Percentiles rank a stretch among this genome's conserved stretches.
Conservation (phyloP, 2,329 filamentous ascomycete species). For the Trichoderma atrobrunneum region DNA sequence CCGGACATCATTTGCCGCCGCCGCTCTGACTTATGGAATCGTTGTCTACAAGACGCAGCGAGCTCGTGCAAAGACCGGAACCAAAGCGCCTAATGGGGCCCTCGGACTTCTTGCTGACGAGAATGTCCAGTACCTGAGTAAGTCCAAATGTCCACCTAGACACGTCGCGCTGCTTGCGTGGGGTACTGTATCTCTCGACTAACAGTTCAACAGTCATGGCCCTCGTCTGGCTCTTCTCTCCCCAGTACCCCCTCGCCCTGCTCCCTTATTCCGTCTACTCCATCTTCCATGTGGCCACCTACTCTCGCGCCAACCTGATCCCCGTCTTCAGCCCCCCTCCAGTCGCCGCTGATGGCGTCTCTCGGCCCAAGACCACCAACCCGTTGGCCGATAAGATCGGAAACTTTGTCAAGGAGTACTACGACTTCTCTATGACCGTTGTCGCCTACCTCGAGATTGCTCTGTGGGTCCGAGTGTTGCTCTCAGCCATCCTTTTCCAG, state of each 20-base stretch:
- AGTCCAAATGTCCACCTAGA: constrained; percentile 33
- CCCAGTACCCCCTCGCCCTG: constrained; percentile 85
- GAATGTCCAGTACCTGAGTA: constrained; percentile 97
- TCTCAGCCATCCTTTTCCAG: constrained; percentile 82
- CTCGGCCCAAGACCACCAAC: constrained; percentile 47
- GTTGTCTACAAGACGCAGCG: constrained; percentile 98
- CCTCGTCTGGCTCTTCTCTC: constrained; percentile 88
- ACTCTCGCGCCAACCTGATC: constrained; percentile 89
- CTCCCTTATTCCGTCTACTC: constrained; percentile 97
- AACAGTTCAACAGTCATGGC: constrained; percentile 68
- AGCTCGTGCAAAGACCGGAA: constrained; percentile 73
- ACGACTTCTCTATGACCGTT: constrained; percentile 91
- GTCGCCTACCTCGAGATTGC: constrained; percentile 85
- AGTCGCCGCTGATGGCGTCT: constrained; percentile 52
- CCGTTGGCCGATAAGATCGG: constrained; percentile 80
- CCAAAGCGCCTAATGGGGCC: constrained; percentile 56
- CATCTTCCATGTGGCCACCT: constrained; percentile 96
- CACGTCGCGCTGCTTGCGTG: background rate
- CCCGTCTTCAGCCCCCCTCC: constrained; percentile 75
- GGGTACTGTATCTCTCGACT: background rate
- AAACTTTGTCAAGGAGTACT: constrained; percentile 95
- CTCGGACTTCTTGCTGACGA: constrained; percentile 76
- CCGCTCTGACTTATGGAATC: constrained; percentile 91
- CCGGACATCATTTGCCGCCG: constrained; percentile 84
- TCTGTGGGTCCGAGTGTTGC: constrained; percentile 78